These are phyloP conservation scores for Fusarium buxicola DNA, from an alignment of 2,329 filamentous ascomycete genomes.

Conservation along the genomic window DNA sequence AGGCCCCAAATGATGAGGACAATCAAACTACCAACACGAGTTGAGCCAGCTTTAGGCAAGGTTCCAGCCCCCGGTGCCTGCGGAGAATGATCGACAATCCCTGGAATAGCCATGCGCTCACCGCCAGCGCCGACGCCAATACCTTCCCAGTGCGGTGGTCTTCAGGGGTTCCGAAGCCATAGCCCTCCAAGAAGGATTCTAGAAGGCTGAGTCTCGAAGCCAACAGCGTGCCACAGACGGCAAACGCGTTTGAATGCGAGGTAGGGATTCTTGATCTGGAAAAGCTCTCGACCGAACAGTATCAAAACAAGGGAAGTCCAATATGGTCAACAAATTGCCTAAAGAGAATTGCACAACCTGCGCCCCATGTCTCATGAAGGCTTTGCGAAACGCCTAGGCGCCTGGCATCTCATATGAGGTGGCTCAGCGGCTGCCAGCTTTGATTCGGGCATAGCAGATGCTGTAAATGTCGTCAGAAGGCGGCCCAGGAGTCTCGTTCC, in stretches of 20 bases:
- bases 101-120: constrained; percentile 22
- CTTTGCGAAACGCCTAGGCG: background rate
- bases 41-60: constrained; percentile 8
- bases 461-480: background rate
- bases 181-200: constrained; percentile 42
- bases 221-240: constrained; percentile 12
- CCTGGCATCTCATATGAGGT: background rate
- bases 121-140: constrained; percentile 27
- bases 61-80: constrained; percentile 23
- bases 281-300: constrained; percentile 1
- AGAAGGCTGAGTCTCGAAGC: constrained; percentile 41
- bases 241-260: constrained; percentile 16
- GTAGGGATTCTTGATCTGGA: constrained; percentile 27
- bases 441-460: constrained; percentile 12
- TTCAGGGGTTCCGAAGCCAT: constrained; percentile 33
- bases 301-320: constrained; percentile 17
- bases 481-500: constrained; percentile 24
- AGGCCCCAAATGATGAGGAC: constrained; percentile 23
- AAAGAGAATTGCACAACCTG: constrained; percentile 3
- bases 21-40: constrained; percentile 29
- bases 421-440: background rate
- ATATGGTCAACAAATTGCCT: constrained; percentile 10
- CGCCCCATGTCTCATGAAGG: constrained; percentile 1
- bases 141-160: constrained; percentile 25
- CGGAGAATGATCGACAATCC: constrained; percentile 33